Base-by-base conservation (phyloP, 192 early-diverging fungal species). In the Linderina pennispora region DNA sequence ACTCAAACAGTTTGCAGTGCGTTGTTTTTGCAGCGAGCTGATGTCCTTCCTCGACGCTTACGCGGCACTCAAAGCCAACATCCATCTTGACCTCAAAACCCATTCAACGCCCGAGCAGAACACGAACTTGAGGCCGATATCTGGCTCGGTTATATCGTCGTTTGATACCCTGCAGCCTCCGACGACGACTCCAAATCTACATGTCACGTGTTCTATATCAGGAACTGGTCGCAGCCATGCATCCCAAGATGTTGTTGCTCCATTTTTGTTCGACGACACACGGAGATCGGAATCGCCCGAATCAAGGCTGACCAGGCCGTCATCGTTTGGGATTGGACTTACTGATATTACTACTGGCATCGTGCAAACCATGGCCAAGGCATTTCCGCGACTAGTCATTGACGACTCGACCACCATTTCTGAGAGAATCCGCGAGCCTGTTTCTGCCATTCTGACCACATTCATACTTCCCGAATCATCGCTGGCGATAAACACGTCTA, bases 11-110 rank as follows among this genome's bases (percentile, higher is more conserved):
- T 67, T 51, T 51, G 56, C 64, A 20, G 42, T 50, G 17, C 15
- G 16, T 11, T 67, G 64, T 25, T 51, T 67, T 39, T 67, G 64
- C 28, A 40, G 38, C 9, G 64, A 67, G 40, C 57, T 67, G 10
- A 43, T 55, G 20, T 47, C 39, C 13, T 67, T 67, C 20, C 36
- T 67, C 10, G 64, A 67, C n/a, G 52, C 55, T 1, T 67, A 59
- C 32, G 43, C 48, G 23, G 64, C 64, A 15, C 52, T 67, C 24
- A 67, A 67, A 36, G 16, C 16, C 18, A 48, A 47, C 10, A 47
- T 58, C 9, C 54, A 53, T 17, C 32, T 34, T 35, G 46, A 40
- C 20, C 40, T 46, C 10, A 32, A 36, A 21, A 35, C n/a, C n/a
- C n/a, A n/a, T n/a, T n/a, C n/a, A n/a, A n/a, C n/a, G n/a, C n/a